Evolutionary conservation across 1,284 basidiomycete species (phyloP).

Genomic region (Abortiporus biennis): DNA sequence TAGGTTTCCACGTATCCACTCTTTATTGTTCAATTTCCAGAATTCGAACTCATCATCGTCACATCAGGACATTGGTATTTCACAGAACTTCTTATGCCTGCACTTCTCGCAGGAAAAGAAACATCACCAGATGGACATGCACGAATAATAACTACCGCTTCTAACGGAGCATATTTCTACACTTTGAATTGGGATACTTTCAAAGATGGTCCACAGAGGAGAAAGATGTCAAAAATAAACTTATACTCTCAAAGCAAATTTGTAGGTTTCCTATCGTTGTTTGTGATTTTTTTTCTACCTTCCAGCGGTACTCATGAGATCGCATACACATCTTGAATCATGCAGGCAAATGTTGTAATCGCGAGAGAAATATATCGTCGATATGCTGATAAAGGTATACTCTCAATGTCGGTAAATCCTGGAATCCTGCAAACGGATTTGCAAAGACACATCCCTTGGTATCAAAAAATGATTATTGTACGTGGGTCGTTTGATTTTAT

Average conservation of each 20-base stretch:
- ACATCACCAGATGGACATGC: conserved; percentile 28
- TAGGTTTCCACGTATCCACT: conserved; percentile 3
- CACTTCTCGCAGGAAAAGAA: conserved; percentile 27
- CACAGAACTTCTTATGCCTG: conserved; percentile 36
- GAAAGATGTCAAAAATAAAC: conserved; percentile 17
- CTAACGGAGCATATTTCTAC: conserved; percentile 24
- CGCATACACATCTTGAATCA: neutral
- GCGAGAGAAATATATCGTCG: conserved; percentile 26
- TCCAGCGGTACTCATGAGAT: neutral
- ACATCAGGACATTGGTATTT: conserved; percentile 32
- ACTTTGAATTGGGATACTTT: conserved; percentile 25
- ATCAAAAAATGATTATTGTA: conserved; percentile 10
- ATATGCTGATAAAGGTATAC: conserved; percentile 25
- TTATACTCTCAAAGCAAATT: conserved; percentile 42
- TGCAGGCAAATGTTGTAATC: conserved; percentile 32
- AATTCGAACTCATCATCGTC: neutral
- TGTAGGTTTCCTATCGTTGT: conserved; percentile 15
- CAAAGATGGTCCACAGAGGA: conserved; percentile 21
- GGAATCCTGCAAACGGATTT: conserved; percentile 20
- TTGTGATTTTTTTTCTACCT: neutral
- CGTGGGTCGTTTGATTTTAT: neutral
- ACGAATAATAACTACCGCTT: conserved; percentile 37
- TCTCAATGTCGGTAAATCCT: conserved; percentile 34
- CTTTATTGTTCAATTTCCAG: neutral
- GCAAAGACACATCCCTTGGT: conserved; percentile 8